Evolutionary conservation across 306 rosid species (phyloP).

Genomic region (barrel medic (Medicago truncatula)): MtrunA17r5.0-ANR NC_053045.1:48567501-48568000

Average conservation of each 20-base stretch:
- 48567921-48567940: too few relatives aligned
- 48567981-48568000: too few relatives aligned
- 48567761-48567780: background rate
- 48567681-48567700: too few relatives aligned
- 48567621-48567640: background rate
- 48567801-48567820: too few relatives aligned
- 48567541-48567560: too few relatives aligned
- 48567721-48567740: background rate
- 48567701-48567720: background rate
- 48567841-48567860: background rate
- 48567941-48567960: too few relatives aligned
- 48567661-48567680: background rate
- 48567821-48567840: background rate
- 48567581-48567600: background rate
- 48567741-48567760: background rate
- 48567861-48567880: background rate
- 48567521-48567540: too few relatives aligned
- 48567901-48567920: too few relatives aligned
- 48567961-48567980: too few relatives aligned
- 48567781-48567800: background rate
- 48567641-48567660: background rate
- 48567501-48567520: background rate
- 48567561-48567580: background rate
- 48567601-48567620: background rate
- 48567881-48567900: background rate